A percentile compares a stretch with the other conserved stretches of the same genome.
These are phyloP conservation scores for Pythium aquatile DNA, from an alignment of 352 stramenopile genomes.

Conservation along the genomic window DNA sequence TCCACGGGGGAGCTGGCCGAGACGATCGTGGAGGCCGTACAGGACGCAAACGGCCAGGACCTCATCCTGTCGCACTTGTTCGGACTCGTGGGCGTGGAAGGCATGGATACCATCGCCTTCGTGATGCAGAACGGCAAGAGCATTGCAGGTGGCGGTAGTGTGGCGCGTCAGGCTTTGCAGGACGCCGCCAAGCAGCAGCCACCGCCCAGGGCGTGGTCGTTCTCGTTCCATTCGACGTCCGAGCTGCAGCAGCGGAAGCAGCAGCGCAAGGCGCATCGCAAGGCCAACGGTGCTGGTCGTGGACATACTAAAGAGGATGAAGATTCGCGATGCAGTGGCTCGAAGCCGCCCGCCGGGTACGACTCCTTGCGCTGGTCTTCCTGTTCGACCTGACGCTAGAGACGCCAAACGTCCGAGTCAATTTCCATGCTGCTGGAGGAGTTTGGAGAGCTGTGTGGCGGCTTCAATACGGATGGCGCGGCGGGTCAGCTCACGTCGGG, in stretches of 20 bases:
- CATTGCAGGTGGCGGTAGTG: conserved; percentile 22
- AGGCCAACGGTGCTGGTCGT: conserved; percentile 26
- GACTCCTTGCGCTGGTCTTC: conserved; percentile 69
- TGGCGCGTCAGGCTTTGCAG: conserved; percentile 41
- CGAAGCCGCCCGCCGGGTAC: conserved; percentile 71
- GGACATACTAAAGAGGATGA: conserved; percentile 22
- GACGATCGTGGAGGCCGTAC: conserved; percentile 62
- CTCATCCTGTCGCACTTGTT: conserved; percentile 74
- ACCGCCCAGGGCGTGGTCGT: conserved; percentile 40
- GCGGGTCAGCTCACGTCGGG: conserved; percentile 66
- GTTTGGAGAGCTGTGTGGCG: conserved; percentile 66
- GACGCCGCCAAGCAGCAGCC: conserved; percentile 47
- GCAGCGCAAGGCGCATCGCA: conserved; percentile 47
- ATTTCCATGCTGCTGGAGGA: conserved; percentile 73
- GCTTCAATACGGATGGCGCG: conserved; percentile 63
- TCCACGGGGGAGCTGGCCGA: conserved; percentile 65
- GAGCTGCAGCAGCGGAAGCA: conserved; percentile 65
- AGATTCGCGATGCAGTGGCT: conserved; percentile 65
- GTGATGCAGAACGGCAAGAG: conserved; percentile 49
- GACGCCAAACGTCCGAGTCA: conserved; percentile 54
- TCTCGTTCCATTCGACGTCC: conserved; percentile 66
- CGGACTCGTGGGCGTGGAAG: conserved; percentile 79
- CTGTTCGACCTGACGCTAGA: conserved; percentile 69
- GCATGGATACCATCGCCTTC: conserved; percentile 84
- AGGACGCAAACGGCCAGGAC: conserved; percentile 51